Base-by-base conservation (phyloP, 1,284 basidiomycete genomes). In the Malassezia yamatoensis region DNA sequence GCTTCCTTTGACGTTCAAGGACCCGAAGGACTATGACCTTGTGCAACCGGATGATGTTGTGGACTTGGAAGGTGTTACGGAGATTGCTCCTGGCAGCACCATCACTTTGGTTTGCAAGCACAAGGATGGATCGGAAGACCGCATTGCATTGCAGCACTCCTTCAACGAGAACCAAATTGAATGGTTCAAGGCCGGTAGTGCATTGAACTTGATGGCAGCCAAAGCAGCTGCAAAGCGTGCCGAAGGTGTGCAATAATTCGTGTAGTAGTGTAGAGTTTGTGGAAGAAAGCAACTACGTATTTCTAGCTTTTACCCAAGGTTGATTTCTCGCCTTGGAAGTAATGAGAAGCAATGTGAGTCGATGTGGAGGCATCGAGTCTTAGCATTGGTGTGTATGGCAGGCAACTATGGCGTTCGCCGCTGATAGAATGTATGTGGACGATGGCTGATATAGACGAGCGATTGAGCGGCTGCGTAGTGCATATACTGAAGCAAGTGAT, bases 141-240 rank as follows among this genome's bases (percentile, higher is more conserved):
- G 66, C 51, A 57, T 74, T 39, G 69, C 72, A 0, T 67, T 74
- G n/a, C 59, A 48, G 16, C 72, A 74, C 69, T 59, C 62, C 29
- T 68, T 66, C 63, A 74, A 74, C 67, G 70, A 70, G 43, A 65
- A 67, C 60, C 72, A 74, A 63, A 72, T 74, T 49, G 66, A 63
- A 36, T 74, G 70, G 70, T 70, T 66, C 72, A 65, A 69, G 58
- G 66, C 68, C 50, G 71, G 71, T 33, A 65, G 61, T 38, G 70
- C 71, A 15, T 61, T 74, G 47, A 73, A 73, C 68, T 60, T 67
- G 51, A 73, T 73, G 70, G 59, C 64, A 45, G 56, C 61, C 53
- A 63, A 65, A 59, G 61, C 62, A n/a, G 47, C 47, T 2, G 47
- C 32, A 12, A 49, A 49, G 47, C 47, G 47, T 18, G 47, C 47